Base-by-base conservation (phyloP, 306 rosid species). In the Glycyrrhiza uralensis region DNA sequence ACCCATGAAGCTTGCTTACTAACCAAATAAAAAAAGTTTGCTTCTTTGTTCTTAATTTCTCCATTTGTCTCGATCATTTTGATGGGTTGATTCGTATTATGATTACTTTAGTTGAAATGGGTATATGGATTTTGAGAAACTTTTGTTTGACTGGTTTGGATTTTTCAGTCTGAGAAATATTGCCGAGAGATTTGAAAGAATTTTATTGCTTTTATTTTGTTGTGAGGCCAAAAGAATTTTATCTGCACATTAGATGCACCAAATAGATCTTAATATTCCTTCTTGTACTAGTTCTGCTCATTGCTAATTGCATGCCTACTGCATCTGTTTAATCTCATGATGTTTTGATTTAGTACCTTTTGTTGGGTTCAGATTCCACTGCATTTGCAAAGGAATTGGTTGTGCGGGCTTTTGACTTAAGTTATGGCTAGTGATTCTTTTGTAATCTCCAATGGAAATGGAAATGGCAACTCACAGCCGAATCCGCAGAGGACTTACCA, bases 401-500 rank as follows among this genome's bases (percentile, higher is more conserved):
- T 54, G 80, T 71, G 76, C 68, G 7, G 57, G 73, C 26, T 66
- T 76, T 72, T 72, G 66, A 66, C 62, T 87, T 68, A 61, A 15
- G 30, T 68, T 15, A 95, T 91, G 99, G 93, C 96, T 6, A 71
- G 87, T 68, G 96, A 89, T 75, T 74, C 81, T 46, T 45, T 75
- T 84, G 78, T 66, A 13, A 74, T 57, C 49, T 12, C 78, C n/a
- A 83, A 87, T 46, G 96, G 92, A 57, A 87, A 80, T 79, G 86
- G 54, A 6, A 85, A 90, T 35, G 96, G 85, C 8, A 83, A 69
- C 54, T 38, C 81, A n/a, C 85, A 70, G 33, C 82, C 81, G 24
- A 69, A 59, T 74, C 97, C 86, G 1, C 93, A 33, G 80, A 91
- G 99, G 87, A 86, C 90, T 41, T 91, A 87, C 84, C 97, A 95